Base-by-base conservation (phyloP, 768 basidiomycete species). In the Hysterangium stoloniferum region DNA sequence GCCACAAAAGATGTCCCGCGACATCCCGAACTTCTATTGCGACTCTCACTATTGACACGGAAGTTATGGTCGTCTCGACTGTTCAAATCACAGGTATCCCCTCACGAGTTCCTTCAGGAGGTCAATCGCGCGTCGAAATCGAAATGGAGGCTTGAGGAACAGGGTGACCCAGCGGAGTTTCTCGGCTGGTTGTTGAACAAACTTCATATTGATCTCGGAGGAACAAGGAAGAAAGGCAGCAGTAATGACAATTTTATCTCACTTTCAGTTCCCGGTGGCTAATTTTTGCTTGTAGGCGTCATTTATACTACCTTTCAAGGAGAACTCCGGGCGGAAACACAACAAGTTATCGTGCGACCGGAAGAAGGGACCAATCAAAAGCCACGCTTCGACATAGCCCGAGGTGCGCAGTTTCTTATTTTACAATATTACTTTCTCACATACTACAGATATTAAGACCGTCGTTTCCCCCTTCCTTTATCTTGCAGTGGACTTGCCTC, bases 61-160 rank as follows among this genome's bases (percentile, higher is more conserved):
- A 93, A 98, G 67, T 62, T 97, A 33, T 99, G 96, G 96, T 98
- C 96, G 67, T 91, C 94, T 7, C 74, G 84, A 45, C 69, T 95
- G 50, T 99, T 99, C 79, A 99, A 99, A 67, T 85, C 87, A 54
- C 96, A 99, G 75, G 93, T 97, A 58, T 89, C 85, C 58, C 96
- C 96, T n/a, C 96, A 99, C 64, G 96, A 99, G 64, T 93, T 98
- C 64, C 69, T 99, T 50, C 96, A 99, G 67, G 96, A 98, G 68
- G 94, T 98, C 49, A 84, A 86, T 58, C 77, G 91, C 56, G 84
- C 86, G 43, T 94, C 90, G 60, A 77, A 71, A 40, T 93, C 90
- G 13, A 92, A 90, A 68, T 98, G 94, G 69, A 82, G 89, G 55
- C 74, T 97, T 57, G 94, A 95, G 61, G 76, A 87, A 62, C 91